phyloP scores from a whole-genome alignment of 2,329 filamentous ascomycete species.

The Parasarocladium wereldwijsianum region DNA sequence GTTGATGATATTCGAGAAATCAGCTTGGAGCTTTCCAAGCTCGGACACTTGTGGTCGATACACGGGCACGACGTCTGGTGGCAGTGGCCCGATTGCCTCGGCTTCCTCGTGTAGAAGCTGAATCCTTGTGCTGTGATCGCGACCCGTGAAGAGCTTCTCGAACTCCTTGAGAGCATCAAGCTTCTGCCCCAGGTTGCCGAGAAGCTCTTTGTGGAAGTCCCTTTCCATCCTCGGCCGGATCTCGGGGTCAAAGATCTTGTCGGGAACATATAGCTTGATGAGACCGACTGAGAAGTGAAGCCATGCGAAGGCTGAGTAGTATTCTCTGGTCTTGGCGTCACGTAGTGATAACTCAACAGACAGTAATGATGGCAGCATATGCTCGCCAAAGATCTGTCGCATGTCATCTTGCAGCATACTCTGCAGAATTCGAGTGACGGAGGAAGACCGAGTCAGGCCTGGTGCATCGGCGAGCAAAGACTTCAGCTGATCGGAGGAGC shows the following conservation, averaged over 20 bases:
- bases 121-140: conserved; percentile 51
- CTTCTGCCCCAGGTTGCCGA: conserved; percentile 36
- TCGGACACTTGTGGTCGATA: conserved; percentile 57
- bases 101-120: conserved; percentile 49
- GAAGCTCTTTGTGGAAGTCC: conserved; percentile 39
- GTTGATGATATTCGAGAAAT: conserved; percentile 65
- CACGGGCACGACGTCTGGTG: conserved; percentile 48
- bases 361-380: conserved; percentile 30
- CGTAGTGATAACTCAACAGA: conserved; percentile 21
- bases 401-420: conserved; percentile 21
- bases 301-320: conserved; percentile 45
- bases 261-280: conserved; percentile 70
- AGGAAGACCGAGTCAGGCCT: no score
- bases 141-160: conserved; percentile 52
- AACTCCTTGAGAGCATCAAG: conserved; percentile 49
- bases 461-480: no score
- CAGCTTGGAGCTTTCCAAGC: conserved; percentile 59
- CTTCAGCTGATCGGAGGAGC: no score
- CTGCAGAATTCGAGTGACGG: no score
- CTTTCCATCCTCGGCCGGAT: conserved; percentile 51
- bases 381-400: conserved; percentile 19
- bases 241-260: conserved; percentile 73
- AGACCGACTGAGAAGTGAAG: conserved; percentile 60
- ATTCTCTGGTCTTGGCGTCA: conserved; percentile 9
- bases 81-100: conserved; percentile 47